Evolutionary conservation across 2,329 filamentous ascomycete genomes (phyloP), one percentile per base, ranked within the genome.

Genomic region (Keithomyces neogunnii): DNA sequence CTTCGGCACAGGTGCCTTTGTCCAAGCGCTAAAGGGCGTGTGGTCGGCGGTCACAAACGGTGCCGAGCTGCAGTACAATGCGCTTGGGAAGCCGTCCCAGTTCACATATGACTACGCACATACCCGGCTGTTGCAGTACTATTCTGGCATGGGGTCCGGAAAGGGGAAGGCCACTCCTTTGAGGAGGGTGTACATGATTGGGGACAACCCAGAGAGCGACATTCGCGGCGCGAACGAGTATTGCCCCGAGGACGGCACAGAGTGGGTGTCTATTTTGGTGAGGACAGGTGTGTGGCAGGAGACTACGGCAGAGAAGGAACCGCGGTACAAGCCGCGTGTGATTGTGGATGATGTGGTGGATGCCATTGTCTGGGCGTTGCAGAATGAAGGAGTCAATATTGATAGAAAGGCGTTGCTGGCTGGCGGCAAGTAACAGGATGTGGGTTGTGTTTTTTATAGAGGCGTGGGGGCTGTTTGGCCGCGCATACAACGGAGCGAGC

Each of bases 1-100:
- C 4, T 80, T 97, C 42, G 93, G 92, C 1, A 93, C 96, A 66
- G 93, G 93, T 19, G 90, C 88, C 1, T 97, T 97, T 69, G 82
- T 88, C 55, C 86, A 86, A 44, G 88, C 90, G 0, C 70, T 97
- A 13, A 80, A 84, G 57, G 91, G 90, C 0, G 78, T 93, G 1
- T 96, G 90, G 89, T 66, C 73, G 5, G 81, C 83, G 26, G 72
- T 88, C 4, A 95, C 89, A 0, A 76, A 76, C 9, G 84, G 81
- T 3, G 73, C 76, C 45, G 64, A 78, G 60, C 67, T 93, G 48
- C 66, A 76, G 49, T 82, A 82, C 56, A 81, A 76, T 1, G 76
- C 88, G 11, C 85, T 96, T 58, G 93, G 93, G 2, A 97, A 99
- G 69, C 93, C 93, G 11, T 81, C 82, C 52, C 70, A 74, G 44